These are phyloP conservation scores for Candida rishiriensis DNA, from an alignment of 805 yeast genomes.

Conservation along the genomic window DNA sequence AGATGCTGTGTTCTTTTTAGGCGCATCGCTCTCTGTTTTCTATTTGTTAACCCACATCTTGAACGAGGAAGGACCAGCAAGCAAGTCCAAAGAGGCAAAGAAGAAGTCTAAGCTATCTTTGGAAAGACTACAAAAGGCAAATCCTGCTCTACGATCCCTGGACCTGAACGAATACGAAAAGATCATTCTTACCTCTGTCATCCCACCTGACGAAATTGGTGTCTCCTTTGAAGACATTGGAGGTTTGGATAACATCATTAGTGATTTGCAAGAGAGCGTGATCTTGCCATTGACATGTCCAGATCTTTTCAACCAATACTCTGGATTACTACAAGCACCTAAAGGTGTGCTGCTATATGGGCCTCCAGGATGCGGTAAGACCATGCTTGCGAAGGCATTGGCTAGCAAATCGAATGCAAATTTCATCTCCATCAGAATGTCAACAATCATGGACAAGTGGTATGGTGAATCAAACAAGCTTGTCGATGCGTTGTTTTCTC, in stretches of 20 bases:
- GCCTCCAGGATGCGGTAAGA: conserved; percentile 98
- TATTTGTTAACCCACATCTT: conserved; percentile 35
- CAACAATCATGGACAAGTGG: conserved; percentile 95
- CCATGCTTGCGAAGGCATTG: conserved; percentile 93
- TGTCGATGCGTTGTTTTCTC: conserved; percentile 86
- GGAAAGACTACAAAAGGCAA: conserved; percentile 49
- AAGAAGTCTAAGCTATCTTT: conserved; percentile 54
- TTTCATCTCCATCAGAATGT: conserved; percentile 87
- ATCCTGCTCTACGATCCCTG: conserved; percentile 51
- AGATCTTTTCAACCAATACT: conserved; percentile 64
- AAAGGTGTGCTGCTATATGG: conserved; percentile 91
- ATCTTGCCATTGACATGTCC: conserved; percentile 83
- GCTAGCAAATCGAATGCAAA: conserved; percentile 91
- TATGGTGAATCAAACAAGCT: conserved; percentile 94
- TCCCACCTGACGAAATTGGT: conserved; percentile 78
- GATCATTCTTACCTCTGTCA: conserved; percentile 69
- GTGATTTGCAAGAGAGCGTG: conserved; percentile 83
- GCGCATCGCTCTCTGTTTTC: conserved; percentile 53
- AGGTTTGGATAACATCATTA: conserved; percentile 77
- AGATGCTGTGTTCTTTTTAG: conserved; percentile 30
- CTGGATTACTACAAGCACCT: conserved; percentile 76
- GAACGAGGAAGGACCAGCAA: conserved; percentile 30
- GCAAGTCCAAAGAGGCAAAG: conserved; percentile 54
- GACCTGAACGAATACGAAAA: conserved; percentile 71
- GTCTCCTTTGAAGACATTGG: conserved; percentile 82